Evolutionary conservation across 345 rosid genomes (phyloP).

Genomic region (Populus davidiana): DNA sequence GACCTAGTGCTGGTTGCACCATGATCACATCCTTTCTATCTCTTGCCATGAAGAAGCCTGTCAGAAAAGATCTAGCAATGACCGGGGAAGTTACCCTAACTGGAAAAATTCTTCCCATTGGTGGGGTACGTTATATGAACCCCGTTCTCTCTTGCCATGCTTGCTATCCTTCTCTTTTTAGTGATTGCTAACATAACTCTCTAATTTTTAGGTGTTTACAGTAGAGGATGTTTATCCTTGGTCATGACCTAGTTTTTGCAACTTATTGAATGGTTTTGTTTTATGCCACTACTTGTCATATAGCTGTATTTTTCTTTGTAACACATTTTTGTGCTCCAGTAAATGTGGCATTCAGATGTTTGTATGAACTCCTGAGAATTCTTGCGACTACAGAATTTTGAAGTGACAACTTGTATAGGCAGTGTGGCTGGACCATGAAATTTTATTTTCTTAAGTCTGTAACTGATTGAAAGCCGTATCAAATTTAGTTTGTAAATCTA

Average conservation of each 20-base stretch:
- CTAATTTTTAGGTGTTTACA: neutral
- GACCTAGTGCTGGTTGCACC: slow-evolving; percentile 99
- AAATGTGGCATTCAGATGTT: neutral
- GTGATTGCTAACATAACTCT: neutral
- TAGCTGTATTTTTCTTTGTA: neutral
- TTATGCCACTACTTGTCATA: neutral
- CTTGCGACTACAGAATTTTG: neutral
- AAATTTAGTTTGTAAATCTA: neutral
- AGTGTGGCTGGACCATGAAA: neutral
- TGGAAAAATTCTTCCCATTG: slow-evolving; percentile 92
- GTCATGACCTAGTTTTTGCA: neutral
- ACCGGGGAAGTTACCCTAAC: slow-evolving; percentile 93
- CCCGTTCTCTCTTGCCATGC: neutral
- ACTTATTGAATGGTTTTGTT: neutral
- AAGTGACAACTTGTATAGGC: neutral
- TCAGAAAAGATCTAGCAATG: slow-evolving; percentile 85
- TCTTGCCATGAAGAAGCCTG: slow-evolving; percentile 72
- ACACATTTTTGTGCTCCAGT: neutral
- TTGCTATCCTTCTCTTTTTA: neutral
- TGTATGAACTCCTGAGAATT: neutral
- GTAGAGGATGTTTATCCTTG: neutral
- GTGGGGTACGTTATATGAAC: slow-evolving; percentile 67
- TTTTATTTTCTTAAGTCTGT: neutral
- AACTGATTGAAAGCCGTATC: neutral
- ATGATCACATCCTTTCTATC: slow-evolving; percentile 98